Conservation (phyloP, 2,329 filamentous ascomycete genomes). For the Colletotrichum sidae region DNA sequence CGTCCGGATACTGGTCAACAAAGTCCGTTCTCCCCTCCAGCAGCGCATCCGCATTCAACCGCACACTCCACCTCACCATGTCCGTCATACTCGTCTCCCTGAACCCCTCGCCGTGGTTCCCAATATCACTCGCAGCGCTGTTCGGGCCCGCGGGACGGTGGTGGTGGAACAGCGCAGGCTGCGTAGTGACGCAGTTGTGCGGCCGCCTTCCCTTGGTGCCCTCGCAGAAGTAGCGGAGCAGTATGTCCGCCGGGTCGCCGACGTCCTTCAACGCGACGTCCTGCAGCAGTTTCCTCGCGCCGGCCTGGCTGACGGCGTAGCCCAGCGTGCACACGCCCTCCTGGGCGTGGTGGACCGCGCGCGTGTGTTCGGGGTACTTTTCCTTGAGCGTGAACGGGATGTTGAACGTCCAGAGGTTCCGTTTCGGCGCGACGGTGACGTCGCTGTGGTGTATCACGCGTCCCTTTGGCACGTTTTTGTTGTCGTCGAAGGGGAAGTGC, state of each 20-base stretch:
- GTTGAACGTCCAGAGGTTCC: constrained; percentile 48
- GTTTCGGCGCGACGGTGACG: constrained; percentile 48
- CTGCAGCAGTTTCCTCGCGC: constrained; percentile 55
- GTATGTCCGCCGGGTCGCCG: constrained; percentile 55
- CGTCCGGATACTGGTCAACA: constrained; percentile 45
- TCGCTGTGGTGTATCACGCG: constrained; percentile 49
- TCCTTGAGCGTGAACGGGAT: constrained; percentile 50
- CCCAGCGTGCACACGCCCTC: constrained; percentile 54
- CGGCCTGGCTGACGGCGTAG: constrained; percentile 58
- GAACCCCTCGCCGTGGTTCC: constrained; percentile 45
- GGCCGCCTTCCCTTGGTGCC: constrained; percentile 47
- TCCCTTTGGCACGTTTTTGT: constrained; percentile 41
- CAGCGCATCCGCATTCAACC: constrained; percentile 53
- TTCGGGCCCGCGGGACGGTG: constrained; percentile 53
- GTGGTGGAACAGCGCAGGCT: constrained; percentile 60
- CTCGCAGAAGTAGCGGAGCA: constrained; percentile 60
- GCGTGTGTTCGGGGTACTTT: constrained; percentile 55
- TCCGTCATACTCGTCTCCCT: constrained; percentile 46
- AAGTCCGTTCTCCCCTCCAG: constrained; percentile 47
- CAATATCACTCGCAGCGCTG: constrained; percentile 51
- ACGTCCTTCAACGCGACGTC: constrained; percentile 56
- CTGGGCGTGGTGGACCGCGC: constrained; percentile 55
- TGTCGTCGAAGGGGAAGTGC: constrained; percentile 43
- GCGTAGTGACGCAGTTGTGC: constrained; percentile 53
- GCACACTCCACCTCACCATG: constrained; percentile 53